phyloP scores from a whole-genome alignment of 164 flowering plant species.

The Annona squamosa region DNA sequence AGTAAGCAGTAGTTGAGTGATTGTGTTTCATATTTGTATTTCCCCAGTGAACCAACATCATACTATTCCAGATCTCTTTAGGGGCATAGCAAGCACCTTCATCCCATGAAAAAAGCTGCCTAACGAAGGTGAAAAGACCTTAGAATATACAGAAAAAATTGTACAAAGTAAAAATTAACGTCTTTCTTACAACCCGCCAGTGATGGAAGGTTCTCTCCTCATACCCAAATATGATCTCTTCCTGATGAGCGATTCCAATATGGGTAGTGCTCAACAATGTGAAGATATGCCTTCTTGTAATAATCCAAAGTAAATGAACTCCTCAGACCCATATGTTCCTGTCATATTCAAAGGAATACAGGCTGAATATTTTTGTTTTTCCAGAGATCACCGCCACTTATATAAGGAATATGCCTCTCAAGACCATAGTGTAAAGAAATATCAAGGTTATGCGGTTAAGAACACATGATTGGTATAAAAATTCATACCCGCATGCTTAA shows the following conservation, averaged over 20 bases:
- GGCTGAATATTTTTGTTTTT: neutral
- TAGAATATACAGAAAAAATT: constrained; percentile 11
- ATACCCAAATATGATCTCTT: constrained; percentile 98
- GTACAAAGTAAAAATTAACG: neutral
- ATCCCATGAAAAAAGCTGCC: constrained; percentile 98
- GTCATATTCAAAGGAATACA: constrained; percentile 13
- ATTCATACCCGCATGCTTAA: constrained; percentile 57
- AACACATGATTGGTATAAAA: neutral
- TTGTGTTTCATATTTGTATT: constrained; percentile 94
- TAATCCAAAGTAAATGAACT: constrained; percentile 72
- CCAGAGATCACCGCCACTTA: neutral
- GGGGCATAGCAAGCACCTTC: constrained; percentile 99
- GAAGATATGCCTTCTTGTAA: constrained; percentile 76
- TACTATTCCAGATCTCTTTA: constrained; percentile 97
- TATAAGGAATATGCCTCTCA: neutral
- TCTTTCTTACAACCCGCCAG: constrained; percentile 1
- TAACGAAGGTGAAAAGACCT: constrained; percentile 28
- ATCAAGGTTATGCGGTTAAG: neutral
- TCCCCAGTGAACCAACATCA: constrained; percentile 99
- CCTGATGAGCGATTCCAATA: constrained; percentile 90
- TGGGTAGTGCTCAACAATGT: constrained; percentile 60
- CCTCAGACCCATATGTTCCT: constrained; percentile 78
- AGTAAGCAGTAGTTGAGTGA: constrained; percentile 92
- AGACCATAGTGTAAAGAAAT: neutral
- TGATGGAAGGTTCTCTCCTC: constrained; percentile 4